phyloP scores from a whole-genome alignment of 306 rosid species.

The Alnus rubra region DNA sequence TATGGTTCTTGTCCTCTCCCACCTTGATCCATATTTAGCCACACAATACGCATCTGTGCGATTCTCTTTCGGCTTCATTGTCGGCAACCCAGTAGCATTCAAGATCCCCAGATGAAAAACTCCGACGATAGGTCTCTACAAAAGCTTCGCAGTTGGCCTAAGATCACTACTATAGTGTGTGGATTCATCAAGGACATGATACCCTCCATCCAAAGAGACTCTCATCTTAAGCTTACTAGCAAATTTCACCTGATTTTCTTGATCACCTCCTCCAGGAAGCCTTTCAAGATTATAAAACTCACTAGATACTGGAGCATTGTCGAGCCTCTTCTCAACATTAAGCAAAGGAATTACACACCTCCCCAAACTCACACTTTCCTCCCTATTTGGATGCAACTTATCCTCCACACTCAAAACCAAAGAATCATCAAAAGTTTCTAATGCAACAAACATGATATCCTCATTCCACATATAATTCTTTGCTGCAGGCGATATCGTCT shows the following conservation, averaged over 20 bases:
- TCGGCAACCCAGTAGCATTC: slow-evolving; percentile 39
- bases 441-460: slow-evolving; percentile 26
- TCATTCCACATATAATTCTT: too few species aligned
- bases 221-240: background rate
- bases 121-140: slow-evolving; percentile 37
- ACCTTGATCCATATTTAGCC: slow-evolving; percentile 17
- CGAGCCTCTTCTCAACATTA: background rate
- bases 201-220: background rate
- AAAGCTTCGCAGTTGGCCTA: slow-evolving; percentile 20
- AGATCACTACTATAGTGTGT: background rate
- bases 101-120: slow-evolving; percentile 49
- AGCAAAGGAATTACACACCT: background rate
- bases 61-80: slow-evolving; percentile 31
- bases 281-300: background rate
- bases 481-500: background rate
- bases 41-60: slow-evolving; percentile 38
- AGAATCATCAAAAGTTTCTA: background rate
- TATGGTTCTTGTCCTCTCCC: slow-evolving; percentile 8
- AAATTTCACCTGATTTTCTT: background rate
- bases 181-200: background rate
- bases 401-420: background rate
- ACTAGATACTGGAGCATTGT: background rate
- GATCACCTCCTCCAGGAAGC: background rate
- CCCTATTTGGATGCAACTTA: background rate
- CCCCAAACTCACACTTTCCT: background rate